Base-by-base conservation (phyloP, 345 rosid species). In the Citrus sp. region DNA sequence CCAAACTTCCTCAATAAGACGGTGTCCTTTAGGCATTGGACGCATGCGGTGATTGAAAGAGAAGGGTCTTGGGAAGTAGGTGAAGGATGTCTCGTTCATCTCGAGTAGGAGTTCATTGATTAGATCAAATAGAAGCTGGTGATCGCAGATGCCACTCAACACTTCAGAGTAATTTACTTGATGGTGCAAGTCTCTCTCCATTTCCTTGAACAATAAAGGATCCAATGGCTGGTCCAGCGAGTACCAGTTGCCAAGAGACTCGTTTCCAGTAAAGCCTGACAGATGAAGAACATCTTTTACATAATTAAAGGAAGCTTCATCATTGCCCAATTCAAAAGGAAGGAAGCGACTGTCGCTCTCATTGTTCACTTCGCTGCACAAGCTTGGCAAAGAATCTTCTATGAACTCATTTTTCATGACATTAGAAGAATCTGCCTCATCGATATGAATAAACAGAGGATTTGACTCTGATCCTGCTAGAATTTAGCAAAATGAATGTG, bases 1-100 rank as follows among this genome's bases (percentile, higher is more conserved):
- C 98, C 97, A 94, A 0, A 92, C 94, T 80, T 91, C 89, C 71
- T 87, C 83, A n/a, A 91, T 74, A 72, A 89, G 78, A 58, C 75
- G 87, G 76, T 80, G 76, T 19, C 91, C 91, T 37, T 75, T 87
- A 0, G 90, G 91, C 74, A 72, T 49, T 65, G 83, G 88, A 75
- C 78, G 68, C 37, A 73, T 37, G 3, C 59, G 74, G 55, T 40
- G 34, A 27, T 73, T 70, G 9, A 80, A 84, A 61, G 91, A 83
- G 68, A 86, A 87, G 65, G 83, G 72, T 78, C 65, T 80, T 3
- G 98, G 94, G 80, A 92, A 96, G 82, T 89, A 87, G 28, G 90
- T 74, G 67, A 82, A 58, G 61, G 88, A 82, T 67, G 56, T 81
- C 66, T 83, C 87, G 7, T 58, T 82, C n/a, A 89, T 87, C 40